Conservation (phyloP, 441 rosid species). For the Pelargonium australe region DNA sequence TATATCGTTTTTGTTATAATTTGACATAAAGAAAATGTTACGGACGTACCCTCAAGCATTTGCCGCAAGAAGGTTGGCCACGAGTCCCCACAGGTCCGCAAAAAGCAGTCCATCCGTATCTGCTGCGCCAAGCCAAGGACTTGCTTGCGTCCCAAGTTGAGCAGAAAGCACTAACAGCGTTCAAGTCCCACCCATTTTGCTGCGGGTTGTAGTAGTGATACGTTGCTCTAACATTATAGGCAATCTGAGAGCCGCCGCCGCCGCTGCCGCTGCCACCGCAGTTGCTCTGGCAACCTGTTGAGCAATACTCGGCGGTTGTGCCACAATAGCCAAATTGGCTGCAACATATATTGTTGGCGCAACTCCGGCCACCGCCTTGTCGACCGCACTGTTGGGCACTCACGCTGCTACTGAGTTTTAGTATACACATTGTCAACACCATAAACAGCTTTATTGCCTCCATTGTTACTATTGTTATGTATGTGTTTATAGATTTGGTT, state of each 20-base stretch:
- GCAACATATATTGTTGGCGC: not conserved
- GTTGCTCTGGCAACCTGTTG: not conserved
- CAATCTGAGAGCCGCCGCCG: constrained; percentile 25
- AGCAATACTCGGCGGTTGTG: not conserved
- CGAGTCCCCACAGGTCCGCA: constrained; percentile 25
- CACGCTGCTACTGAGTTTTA: too few relatives aligned
- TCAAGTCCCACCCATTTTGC: constrained; percentile 25
- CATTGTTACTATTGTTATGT: too few relatives aligned
- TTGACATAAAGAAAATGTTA: too few relatives aligned
- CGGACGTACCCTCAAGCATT: constrained; percentile 32
- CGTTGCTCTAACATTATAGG: constrained; percentile 28
- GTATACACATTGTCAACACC: too few relatives aligned
- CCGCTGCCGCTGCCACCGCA: constrained; percentile 6
- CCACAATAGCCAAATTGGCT: not conserved
- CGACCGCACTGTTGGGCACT: not conserved
- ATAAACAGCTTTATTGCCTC: too few relatives aligned
- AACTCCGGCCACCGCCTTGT: not conserved
- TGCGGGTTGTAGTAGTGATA: constrained; percentile 26
- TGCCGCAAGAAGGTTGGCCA: constrained; percentile 29
- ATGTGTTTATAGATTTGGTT: too few relatives aligned
- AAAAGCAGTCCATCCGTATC: constrained; percentile 35
- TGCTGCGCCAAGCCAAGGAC: constrained; percentile 29
- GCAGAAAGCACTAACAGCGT: constrained; percentile 24
- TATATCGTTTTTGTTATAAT: too few relatives aligned
- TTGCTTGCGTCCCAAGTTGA: constrained; percentile 30